Percentiles rank a stretch among this genome's conserved stretches.
Conservation (phyloP, 805 yeast genomes). For the Kuraishia hungarica region DNA sequence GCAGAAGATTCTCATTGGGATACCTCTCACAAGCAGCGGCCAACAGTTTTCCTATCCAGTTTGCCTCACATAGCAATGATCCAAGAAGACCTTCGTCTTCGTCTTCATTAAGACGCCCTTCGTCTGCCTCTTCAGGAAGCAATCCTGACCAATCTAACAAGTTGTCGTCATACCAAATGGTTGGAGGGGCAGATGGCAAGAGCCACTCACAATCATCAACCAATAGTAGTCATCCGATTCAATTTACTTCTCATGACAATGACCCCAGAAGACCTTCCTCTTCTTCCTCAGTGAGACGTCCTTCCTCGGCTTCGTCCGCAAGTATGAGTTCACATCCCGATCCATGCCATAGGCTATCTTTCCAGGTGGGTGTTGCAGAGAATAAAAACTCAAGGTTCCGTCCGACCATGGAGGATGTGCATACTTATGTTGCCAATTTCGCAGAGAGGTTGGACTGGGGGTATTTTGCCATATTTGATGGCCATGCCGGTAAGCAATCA, state of each 20-base stretch:
- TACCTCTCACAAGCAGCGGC: neutral
- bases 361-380: slow-evolving; percentile 86
- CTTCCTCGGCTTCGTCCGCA: neutral
- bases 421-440: slow-evolving; percentile 85
- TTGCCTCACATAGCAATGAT: neutral
- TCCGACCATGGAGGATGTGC: slow-evolving; percentile 93
- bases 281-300: neutral
- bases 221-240: no score
- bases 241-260: no score
- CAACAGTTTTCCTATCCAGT: neutral
- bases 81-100: neutral
- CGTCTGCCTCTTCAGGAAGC: neutral
- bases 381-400: slow-evolving; percentile 76
- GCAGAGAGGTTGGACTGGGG: slow-evolving; percentile 92
- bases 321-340: slow-evolving; percentile 8
- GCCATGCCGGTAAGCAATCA: slow-evolving; percentile 91
- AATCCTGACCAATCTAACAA: slow-evolving; percentile 36
- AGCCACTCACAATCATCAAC: neutral
- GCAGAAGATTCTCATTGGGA: neutral
- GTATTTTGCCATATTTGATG: slow-evolving; percentile 91
- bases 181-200: no score
- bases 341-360: slow-evolving; percentile 55
- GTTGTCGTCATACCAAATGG: no score
- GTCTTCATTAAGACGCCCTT: neutral
- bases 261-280: neutral